Percentiles rank a stretch among this genome's conserved stretches.
Conservation (phyloP, 352 stramenopile genomes). For the Phytophthora fragariaefolia region DNA sequence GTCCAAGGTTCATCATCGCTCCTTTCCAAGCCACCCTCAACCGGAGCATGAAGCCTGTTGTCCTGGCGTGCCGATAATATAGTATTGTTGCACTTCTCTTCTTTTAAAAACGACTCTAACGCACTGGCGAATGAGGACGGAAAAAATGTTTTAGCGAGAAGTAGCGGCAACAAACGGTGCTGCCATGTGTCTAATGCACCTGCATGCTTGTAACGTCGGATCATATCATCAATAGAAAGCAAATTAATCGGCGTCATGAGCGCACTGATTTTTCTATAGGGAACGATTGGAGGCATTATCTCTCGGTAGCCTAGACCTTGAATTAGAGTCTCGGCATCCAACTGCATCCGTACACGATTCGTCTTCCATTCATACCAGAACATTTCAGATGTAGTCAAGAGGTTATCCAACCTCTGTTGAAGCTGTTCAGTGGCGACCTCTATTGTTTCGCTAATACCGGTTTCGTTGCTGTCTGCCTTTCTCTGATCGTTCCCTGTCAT, state of each 20-base stretch:
- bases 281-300: neutral
- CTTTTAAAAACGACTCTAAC: constrained; percentile 20
- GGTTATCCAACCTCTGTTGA: constrained; percentile 16
- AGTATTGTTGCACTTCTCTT: neutral
- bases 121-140: constrained; percentile 32
- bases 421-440: constrained; percentile 12
- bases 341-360: constrained; percentile 25
- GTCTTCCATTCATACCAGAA: constrained; percentile 65
- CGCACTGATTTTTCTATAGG: neutral
- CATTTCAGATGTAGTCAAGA: constrained; percentile 31
- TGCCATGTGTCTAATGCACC: neutral
- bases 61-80: neutral
- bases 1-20: constrained; percentile 6
- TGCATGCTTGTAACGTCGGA: neutral
- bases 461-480: neutral
- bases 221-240: constrained; percentile 16
- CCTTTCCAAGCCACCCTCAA: neutral
- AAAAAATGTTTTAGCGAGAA: constrained; percentile 53
- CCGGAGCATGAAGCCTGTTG: neutral
- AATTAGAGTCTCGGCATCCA: constrained; percentile 30
- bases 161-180: constrained; percentile 13
- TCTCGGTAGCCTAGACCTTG: constrained; percentile 21
- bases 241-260: constrained; percentile 9
- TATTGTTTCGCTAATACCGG: constrained; percentile 6
- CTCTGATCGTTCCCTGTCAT: neutral